Conservation (phyloP, 2,329 filamentous ascomycete species). For the Fusarium bactridioides region DNA sequence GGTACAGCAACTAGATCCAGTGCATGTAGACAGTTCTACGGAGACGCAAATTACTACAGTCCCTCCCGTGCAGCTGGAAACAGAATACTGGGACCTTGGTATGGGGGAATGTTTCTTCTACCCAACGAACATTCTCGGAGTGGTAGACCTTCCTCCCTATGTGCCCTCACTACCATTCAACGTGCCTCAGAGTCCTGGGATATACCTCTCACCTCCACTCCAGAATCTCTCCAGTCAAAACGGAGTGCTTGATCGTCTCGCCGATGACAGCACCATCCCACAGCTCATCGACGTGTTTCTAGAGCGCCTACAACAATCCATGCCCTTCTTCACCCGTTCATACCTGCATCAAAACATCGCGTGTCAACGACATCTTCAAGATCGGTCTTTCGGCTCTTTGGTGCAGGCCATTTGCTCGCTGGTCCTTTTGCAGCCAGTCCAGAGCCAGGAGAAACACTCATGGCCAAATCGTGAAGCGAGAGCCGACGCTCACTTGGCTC, state of each 20-base stretch:
- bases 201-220: not conserved
- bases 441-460: not conserved
- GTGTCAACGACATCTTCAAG: not conserved
- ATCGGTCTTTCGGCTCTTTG: not conserved
- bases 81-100: not conserved
- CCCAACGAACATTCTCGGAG: not conserved
- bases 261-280: not conserved
- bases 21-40: not conserved
- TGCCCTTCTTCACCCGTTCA: not conserved
- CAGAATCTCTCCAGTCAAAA: not conserved
- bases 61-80: not conserved
- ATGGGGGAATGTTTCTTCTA: not conserved
- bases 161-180: rapidly evolving
- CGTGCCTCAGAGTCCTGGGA: rapidly evolving
- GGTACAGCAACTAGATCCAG: not conserved
- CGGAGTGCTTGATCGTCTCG: not conserved
- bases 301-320: not conserved
- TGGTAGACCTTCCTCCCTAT: not conserved
- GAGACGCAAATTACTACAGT: not conserved
- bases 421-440: not conserved
- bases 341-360: not conserved
- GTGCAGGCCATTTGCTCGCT: not conserved
- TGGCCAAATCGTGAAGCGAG: not conserved
- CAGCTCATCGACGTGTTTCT: not conserved
- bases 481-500: not conserved